phyloP scores from a whole-genome alignment of 306 rosid species.

The Sphenostylis stenocarpa region DNA sequence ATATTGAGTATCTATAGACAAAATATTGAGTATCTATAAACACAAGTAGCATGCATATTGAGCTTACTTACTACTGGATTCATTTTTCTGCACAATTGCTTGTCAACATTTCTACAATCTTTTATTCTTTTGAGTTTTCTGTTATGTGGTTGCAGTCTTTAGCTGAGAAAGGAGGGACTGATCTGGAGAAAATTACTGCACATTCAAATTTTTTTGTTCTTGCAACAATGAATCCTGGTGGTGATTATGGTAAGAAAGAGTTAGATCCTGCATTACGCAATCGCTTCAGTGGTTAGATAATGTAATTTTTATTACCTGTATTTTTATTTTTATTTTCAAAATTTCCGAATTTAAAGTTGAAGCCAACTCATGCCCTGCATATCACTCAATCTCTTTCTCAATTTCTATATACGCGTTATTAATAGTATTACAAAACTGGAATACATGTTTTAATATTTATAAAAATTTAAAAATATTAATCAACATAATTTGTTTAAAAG shows the following conservation, averaged over 20 bases:
- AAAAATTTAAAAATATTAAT: too few relatives aligned
- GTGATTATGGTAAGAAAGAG: slow-evolving; percentile 98
- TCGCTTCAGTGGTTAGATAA: slow-evolving; percentile 11
- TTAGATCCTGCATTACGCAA: slow-evolving; percentile 86
- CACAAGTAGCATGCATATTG: neutral
- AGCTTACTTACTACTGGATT: slow-evolving; percentile 3
- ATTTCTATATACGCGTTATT: too few relatives aligned
- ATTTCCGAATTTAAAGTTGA: slow-evolving; percentile 44
- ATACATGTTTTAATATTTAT: too few relatives aligned
- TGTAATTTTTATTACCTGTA: neutral
- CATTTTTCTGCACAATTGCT: neutral
- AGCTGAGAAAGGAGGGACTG: slow-evolving; percentile 92
- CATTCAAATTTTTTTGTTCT: slow-evolving; percentile 73
- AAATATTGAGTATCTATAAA: neutral
- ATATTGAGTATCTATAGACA: too few relatives aligned
- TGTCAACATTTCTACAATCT: neutral
- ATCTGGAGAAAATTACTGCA: slow-evolving; percentile 70
- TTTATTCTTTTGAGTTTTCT: neutral
- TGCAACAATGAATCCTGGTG: slow-evolving; percentile 99
- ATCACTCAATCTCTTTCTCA: neutral
- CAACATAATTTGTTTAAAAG: too few relatives aligned
- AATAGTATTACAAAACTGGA: too few relatives aligned
- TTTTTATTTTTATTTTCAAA: slow-evolving; percentile 42
- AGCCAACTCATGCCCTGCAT: neutral
- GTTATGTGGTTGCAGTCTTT: slow-evolving; percentile 55